Evolutionary conservation across 2,329 filamentous ascomycete genomes (phyloP).

Genomic region (Alternaria triticimaculans): DNA sequence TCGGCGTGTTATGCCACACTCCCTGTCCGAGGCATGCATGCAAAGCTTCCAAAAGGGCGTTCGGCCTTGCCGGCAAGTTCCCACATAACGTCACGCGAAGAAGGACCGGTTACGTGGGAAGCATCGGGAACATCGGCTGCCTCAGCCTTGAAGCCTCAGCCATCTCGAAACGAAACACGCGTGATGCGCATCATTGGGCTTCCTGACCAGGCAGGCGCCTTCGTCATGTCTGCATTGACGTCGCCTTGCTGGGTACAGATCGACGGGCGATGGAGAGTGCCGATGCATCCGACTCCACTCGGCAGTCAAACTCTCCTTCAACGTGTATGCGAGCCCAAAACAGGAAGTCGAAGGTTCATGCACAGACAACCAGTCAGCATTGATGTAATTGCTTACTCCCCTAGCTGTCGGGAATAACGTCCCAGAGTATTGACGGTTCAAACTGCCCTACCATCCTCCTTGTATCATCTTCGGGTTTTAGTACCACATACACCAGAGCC

Average conservation of each 20-base stretch:
- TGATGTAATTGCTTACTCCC: neutral
- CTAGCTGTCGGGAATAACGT: neutral
- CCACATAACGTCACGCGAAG: constrained; percentile 11
- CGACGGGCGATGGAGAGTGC: neutral
- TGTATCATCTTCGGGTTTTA: neutral
- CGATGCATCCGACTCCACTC: neutral
- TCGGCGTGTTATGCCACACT: constrained; percentile 30
- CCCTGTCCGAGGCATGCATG: constrained; percentile 33
- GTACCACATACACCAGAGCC: neutral
- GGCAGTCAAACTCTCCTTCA: neutral
- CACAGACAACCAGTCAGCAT: neutral
- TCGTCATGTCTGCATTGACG: constrained; percentile 8
- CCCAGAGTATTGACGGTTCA: neutral
- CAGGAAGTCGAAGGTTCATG: neutral
- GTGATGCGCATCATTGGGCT: constrained; percentile 10
- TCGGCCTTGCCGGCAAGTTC: neutral
- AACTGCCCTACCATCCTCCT: neutral
- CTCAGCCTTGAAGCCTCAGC: constrained; percentile 17
- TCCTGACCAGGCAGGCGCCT: neutral
- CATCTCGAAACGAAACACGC: constrained; percentile 23
- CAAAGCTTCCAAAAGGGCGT: constrained; percentile 8
- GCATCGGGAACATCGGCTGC: constrained; percentile 19
- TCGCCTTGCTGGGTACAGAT: neutral
- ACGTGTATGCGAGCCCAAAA: neutral
- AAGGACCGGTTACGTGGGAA: constrained; percentile 1